phyloP scores from a whole-genome alignment of 169 alveolate genomes.

The Sarcocystis neurona region DNA sequence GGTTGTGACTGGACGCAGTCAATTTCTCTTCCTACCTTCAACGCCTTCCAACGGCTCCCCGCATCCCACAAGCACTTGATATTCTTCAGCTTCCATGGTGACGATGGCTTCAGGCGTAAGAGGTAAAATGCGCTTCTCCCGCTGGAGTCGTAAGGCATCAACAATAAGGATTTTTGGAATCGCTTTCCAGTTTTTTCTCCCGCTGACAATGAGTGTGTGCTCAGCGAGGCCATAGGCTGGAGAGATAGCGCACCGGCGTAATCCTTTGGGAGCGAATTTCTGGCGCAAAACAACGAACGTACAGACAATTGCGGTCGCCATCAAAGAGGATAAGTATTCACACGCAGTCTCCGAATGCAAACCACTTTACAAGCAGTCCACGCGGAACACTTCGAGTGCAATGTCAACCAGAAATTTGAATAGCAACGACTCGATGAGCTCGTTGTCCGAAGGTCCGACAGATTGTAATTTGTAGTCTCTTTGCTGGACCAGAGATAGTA shows the following conservation, averaged over 20 bases:
- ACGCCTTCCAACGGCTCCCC: constrained; percentile 62
- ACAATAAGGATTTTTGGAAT: constrained; percentile 55
- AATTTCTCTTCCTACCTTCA: constrained; percentile 52
- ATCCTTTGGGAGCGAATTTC: constrained; percentile 65
- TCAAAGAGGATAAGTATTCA: too few relatives aligned
- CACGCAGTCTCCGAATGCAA: too few relatives aligned
- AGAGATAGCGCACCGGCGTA: constrained; percentile 40
- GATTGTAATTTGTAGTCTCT: too few relatives aligned
- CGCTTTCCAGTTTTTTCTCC: constrained; percentile 57
- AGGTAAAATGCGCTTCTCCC: constrained; percentile 59
- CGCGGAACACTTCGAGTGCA: too few relatives aligned
- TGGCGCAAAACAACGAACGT: too few relatives aligned
- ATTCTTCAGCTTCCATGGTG: constrained; percentile 44
- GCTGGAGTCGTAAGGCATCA: constrained; percentile 64
- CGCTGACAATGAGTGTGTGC: constrained; percentile 75
- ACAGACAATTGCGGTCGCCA: too few relatives aligned
- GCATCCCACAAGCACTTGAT: constrained; percentile 61
- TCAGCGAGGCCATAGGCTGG: constrained; percentile 81
- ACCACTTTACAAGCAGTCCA: too few relatives aligned
- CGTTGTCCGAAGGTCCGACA: too few relatives aligned
- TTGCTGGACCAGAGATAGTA: too few relatives aligned
- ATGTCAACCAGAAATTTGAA: too few relatives aligned
- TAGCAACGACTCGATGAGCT: too few relatives aligned
- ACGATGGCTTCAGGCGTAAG: constrained; percentile 55
- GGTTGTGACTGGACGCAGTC: too few relatives aligned